phyloP scores from a whole-genome alignment of 2,329 filamentous ascomycete species.

The Paracamarosporium sp. region DNA sequence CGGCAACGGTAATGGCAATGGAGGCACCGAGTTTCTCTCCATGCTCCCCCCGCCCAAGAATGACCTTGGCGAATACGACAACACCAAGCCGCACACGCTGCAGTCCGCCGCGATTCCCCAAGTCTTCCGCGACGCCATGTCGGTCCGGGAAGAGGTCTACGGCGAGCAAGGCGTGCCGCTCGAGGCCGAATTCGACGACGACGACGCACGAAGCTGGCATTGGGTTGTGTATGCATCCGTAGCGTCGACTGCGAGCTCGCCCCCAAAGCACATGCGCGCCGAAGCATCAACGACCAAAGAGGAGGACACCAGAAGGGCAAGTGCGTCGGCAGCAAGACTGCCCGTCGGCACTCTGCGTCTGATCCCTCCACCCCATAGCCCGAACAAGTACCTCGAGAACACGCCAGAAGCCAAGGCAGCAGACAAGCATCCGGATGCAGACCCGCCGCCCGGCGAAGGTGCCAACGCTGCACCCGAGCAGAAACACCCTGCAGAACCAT shows the following conservation, averaged over 20 bases:
- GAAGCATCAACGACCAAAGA: slow-evolving; percentile 49
- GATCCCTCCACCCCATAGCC: slow-evolving; percentile 80
- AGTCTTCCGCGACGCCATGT: slow-evolving; percentile 62
- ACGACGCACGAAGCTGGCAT: slow-evolving; percentile 81
- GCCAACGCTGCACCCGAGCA: slow-evolving; percentile 31
- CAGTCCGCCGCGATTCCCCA: slow-evolving; percentile 49
- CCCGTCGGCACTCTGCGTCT: slow-evolving; percentile 80
- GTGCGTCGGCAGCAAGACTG: slow-evolving; percentile 48
- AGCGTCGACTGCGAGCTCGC: slow-evolving; percentile 47
- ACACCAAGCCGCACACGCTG: slow-evolving; percentile 35
- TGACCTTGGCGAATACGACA: slow-evolving; percentile 46
- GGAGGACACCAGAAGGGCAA: slow-evolving; percentile 27
- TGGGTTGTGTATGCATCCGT: slow-evolving; percentile 84
- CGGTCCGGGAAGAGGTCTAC: slow-evolving; percentile 64
- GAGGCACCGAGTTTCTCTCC: slow-evolving; percentile 49
- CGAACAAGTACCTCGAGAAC: slow-evolving; percentile 59
- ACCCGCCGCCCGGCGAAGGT: slow-evolving; percentile 23
- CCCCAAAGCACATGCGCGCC: slow-evolving; percentile 48
- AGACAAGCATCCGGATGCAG: slow-evolving; percentile 40
- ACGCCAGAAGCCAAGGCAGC: slow-evolving; percentile 9
- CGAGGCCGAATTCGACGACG: slow-evolving; percentile 78
- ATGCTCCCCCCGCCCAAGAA: slow-evolving; percentile 44
- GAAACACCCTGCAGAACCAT: slow-evolving; percentile 73
- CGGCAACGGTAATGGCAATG: slow-evolving; percentile 18
- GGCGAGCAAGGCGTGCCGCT: slow-evolving; percentile 63